Base-by-base conservation (phyloP, 345 rosid species). In the Populus davidiana region DNA sequence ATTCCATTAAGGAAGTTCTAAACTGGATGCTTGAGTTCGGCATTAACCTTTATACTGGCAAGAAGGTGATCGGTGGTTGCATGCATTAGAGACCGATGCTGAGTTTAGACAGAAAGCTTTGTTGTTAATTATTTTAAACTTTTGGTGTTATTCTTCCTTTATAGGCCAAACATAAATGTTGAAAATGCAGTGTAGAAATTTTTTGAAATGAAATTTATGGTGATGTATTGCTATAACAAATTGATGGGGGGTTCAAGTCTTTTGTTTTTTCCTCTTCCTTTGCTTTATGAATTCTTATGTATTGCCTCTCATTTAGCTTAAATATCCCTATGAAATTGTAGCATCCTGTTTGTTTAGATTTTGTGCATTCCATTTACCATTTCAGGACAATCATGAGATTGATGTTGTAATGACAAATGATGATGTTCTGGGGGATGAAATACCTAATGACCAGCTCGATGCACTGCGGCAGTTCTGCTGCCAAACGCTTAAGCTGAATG, bases 341-440 rank as follows among this genome's bases (percentile, higher is more conserved):
- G 29, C 25, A 25, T 59, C 64, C 64, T n/a, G 29, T 59, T 23
- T 59, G 16, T n/a, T 59, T 59, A 10, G 64, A 59, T 59, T n/a
- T 59, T 59, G 64, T 2, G 1, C 29, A 59, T 59, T 27, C 59
- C 11, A 20, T 52, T 52, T 52, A 29, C 75, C 67, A 56, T 79
- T 80, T 81, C 89, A 96, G 98, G 96, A 86, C 67, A 87, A 87
- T 82, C 86, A 77, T 69, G 95, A 85, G 79, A 75, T 80, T 47
- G 90, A 86, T 75, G 87, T 78, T 12, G 72, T 68, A 68, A 87
- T 93, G 97, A 91, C 98, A 69, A 96, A 93, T 90, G 97, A 96
- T 87, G 98, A 96, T 84, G 79, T 93, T 80, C 84, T 96, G 80
- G 99, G 99, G 29, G 99, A 93, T 87, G 97, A 96, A 85, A 90